Evolutionary conservation across 73 alveolate species (phyloP).

Genomic region (Paramecium sonneborni): DNA sequence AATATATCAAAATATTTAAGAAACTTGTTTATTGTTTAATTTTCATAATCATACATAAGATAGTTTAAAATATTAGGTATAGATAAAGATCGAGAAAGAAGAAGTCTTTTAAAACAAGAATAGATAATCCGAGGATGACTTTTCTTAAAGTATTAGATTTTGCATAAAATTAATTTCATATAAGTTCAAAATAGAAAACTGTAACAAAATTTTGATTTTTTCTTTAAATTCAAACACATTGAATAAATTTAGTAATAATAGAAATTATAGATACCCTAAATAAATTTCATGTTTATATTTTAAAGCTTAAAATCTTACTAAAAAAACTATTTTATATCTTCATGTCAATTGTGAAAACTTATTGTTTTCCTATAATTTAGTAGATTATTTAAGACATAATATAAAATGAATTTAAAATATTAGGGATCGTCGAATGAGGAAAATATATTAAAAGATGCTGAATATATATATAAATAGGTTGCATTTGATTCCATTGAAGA

Average conservation of each 20-base stretch:
- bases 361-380: neutral
- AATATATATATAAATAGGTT: neutral
- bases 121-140: neutral
- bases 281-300: neutral
- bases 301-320: neutral
- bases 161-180: neutral
- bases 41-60: neutral
- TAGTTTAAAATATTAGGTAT: neutral
- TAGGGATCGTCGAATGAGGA: conserved; percentile 39
- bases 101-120: neutral
- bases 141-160: neutral
- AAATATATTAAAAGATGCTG: conserved; percentile 1
- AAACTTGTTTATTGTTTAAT: neutral
- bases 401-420: neutral
- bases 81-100: neutral
- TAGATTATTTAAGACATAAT: conserved; percentile 4
- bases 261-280: neutral
- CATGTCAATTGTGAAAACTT: conserved; percentile 52
- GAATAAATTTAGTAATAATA: no score
- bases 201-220: neutral
- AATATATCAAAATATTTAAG: neutral
- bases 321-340: conserved; percentile 28
- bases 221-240: no score
- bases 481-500: neutral
- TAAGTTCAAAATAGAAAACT: neutral